Evolutionary conservation across 1,284 basidiomycete genomes (phyloP).

Genomic region (Jaminaea rosea): DNA sequence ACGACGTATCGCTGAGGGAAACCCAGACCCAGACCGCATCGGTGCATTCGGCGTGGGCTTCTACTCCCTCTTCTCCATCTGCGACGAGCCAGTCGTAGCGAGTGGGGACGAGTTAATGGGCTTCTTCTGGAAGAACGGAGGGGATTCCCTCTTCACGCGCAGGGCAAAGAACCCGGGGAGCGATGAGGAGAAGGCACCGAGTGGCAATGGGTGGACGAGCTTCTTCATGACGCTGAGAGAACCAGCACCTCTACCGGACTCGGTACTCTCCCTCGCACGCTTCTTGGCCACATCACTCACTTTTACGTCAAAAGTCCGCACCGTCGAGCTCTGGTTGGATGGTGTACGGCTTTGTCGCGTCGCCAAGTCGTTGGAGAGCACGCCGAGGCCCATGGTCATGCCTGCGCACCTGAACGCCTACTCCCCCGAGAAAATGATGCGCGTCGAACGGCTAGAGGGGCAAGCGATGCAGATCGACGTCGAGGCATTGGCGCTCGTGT

Average conservation of each 20-base stretch:
- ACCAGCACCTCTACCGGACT: constrained; percentile 67
- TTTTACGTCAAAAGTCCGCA: constrained; percentile 74
- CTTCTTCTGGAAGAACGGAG: constrained; percentile 74
- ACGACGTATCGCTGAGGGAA: constrained; percentile 49
- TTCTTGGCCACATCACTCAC: constrained; percentile 89
- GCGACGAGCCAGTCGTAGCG: constrained; percentile 80
- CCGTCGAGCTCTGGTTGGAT: constrained; percentile 58
- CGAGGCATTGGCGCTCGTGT: constrained; percentile 69
- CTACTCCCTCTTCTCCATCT: constrained; percentile 52
- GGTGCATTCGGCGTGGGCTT: constrained; percentile 52
- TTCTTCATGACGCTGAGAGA: constrained; percentile 87
- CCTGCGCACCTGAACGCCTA: constrained; percentile 52
- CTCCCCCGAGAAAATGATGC: constrained; percentile 58
- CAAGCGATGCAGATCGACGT: constrained; percentile 73
- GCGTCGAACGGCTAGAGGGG: constrained; percentile 58
- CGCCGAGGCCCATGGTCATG: constrained; percentile 56
- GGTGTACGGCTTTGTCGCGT: constrained; percentile 67
- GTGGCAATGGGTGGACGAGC: constrained; percentile 63
- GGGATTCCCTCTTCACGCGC: constrained; percentile 34
- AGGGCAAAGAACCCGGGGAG: constrained; percentile 23
- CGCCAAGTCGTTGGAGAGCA: constrained; percentile 58
- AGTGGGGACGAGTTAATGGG: constrained; percentile 78
- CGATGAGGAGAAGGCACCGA: constrained; percentile 14
- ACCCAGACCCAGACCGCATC: constrained; percentile 53
- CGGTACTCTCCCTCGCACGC: constrained; percentile 71